Conservation (phyloP, 306 rosid genomes). For the Castanea sativa region DNA sequence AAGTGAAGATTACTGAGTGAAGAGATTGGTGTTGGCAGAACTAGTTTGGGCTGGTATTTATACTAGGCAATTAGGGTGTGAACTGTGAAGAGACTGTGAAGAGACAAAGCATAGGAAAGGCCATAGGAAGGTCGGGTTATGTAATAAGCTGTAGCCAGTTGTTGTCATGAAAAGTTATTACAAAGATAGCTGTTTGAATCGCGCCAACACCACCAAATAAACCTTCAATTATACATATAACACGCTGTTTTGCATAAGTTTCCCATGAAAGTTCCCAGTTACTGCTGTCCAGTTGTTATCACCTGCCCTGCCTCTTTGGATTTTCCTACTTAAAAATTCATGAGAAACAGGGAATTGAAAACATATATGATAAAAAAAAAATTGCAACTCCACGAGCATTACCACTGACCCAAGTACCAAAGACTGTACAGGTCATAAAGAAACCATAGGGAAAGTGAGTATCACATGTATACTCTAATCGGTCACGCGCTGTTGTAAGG, state of each 20-base stretch:
- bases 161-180: neutral
- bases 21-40: neutral
- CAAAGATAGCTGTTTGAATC: neutral
- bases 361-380: neutral
- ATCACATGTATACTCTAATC: neutral
- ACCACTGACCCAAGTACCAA: neutral
- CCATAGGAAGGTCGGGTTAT: neutral
- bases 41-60: neutral
- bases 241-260: neutral
- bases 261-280: neutral
- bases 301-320: neutral
- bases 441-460: neutral
- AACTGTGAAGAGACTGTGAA: too few relatives aligned
- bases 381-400: neutral
- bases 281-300: neutral
- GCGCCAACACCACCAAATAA: neutral
- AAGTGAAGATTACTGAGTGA: neutral
- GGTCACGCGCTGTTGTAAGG: neutral
- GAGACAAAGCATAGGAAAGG: neutral
- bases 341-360: neutral
- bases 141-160: neutral
- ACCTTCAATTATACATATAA: neutral
- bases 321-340: neutral
- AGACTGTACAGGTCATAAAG: neutral
- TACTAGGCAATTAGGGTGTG: neutral